phyloP scores from a whole-genome alignment of 1,284 basidiomycete species.

The Prillingera fragicola region DNA sequence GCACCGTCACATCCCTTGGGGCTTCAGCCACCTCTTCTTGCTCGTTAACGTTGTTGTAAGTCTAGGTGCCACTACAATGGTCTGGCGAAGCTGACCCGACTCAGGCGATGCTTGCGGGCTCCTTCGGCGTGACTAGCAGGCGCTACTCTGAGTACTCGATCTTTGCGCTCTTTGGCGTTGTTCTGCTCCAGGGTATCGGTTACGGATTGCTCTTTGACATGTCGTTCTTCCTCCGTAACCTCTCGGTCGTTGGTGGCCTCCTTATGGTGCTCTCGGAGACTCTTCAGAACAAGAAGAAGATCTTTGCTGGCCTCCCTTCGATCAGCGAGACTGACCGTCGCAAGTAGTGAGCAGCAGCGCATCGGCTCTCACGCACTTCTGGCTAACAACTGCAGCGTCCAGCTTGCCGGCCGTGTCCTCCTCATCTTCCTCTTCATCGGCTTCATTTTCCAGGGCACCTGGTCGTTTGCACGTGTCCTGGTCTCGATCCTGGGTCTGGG shows the following conservation, averaged over 20 bases:
- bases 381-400: conserved; percentile 65
- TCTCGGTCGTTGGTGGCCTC: conserved; percentile 84
- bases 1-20: conserved; percentile 92
- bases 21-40: conserved; percentile 87
- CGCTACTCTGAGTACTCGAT: conserved; percentile 83
- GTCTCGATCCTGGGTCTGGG: conserved; percentile 81
- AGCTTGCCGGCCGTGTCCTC: conserved; percentile 91
- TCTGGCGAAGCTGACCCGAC: conserved; percentile 2
- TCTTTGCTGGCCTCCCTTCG: conserved; percentile 86
- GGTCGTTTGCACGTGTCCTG: conserved; percentile 77
- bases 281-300: conserved; percentile 75
- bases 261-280: conserved; percentile 98
- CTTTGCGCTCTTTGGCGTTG: conserved; percentile 81
- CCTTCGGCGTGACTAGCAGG: conserved; percentile 82
- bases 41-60: conserved; percentile 85
- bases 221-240: conserved; percentile 97
- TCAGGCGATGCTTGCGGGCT: conserved; percentile 86
- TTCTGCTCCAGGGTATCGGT: conserved; percentile 89
- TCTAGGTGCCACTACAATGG: conserved; percentile 20
- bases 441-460: conserved; percentile 89
- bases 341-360: conserved; percentile 74
- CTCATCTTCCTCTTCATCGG: conserved; percentile 99
- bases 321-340: conserved; percentile 92
- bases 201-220: conserved; percentile 95
- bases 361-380: background rate